Conservation (phyloP, 768 basidiomycete genomes). For the Lentinula edodes region DNA sequence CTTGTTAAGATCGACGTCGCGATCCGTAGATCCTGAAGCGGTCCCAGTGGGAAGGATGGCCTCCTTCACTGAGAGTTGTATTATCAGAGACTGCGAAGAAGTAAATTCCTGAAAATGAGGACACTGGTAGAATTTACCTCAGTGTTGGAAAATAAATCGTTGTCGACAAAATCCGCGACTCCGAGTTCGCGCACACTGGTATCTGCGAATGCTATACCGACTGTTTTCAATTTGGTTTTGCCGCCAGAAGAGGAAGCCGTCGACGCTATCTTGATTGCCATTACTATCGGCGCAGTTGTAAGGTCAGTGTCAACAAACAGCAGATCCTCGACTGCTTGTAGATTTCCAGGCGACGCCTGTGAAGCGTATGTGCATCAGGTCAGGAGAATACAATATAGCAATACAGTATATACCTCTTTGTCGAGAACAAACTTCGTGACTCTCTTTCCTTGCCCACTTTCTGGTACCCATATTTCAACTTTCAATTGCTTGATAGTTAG, state of each 20-base stretch:
- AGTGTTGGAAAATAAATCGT: slow-evolving; percentile 91
- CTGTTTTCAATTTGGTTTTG: slow-evolving; percentile 59
- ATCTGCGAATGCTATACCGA: slow-evolving; percentile 92
- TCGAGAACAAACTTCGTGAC: slow-evolving; percentile 68
- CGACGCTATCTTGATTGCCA: slow-evolving; percentile 77
- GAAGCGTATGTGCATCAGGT: not conserved
- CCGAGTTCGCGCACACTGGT: slow-evolving; percentile 82
- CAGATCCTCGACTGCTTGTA: slow-evolving; percentile 72
- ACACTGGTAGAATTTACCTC: slow-evolving; percentile 51
- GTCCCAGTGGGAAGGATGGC: slow-evolving; percentile 81
- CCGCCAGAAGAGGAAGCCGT: slow-evolving; percentile 35
- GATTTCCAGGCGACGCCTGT: slow-evolving; percentile 60
- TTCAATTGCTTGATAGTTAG: slow-evolving; percentile 86
- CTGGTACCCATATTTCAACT: slow-evolving; percentile 85
- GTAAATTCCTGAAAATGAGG: not conserved
- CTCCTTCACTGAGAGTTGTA: slow-evolving; percentile 97
- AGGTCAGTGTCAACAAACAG: slow-evolving; percentile 82
- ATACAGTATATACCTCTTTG: slow-evolving; percentile 58
- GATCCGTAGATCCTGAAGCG: slow-evolving; percentile 62
- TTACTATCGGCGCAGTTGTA: slow-evolving; percentile 77
- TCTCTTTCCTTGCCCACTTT: slow-evolving; percentile 70
- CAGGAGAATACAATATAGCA: not conserved
- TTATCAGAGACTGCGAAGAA: slow-evolving; percentile 73
- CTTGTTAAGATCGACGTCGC: slow-evolving; percentile 86
- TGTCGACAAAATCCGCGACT: slow-evolving; percentile 88